A percentile compares a stretch with the other conserved stretches of the same genome.
Conservation (phyloP, 768 basidiomycete genomes). For the Antrodiella citrinella region DNA sequence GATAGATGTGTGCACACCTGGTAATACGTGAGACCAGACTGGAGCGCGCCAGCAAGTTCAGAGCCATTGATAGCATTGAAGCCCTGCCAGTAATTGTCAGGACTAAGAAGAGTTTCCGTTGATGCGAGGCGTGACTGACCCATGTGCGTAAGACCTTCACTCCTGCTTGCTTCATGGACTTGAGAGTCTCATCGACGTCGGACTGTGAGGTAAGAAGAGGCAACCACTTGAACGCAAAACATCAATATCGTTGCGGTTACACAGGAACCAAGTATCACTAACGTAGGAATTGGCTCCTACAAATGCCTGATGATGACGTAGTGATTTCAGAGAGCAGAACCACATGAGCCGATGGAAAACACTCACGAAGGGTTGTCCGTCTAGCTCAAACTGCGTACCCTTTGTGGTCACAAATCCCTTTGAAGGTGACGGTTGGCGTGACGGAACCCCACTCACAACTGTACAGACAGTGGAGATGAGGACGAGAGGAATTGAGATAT, state of each 20-base stretch:
- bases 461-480: too few relatives aligned
- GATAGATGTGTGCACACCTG: slow-evolving; percentile 22
- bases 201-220: slow-evolving; percentile 37
- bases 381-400: slow-evolving; percentile 24
- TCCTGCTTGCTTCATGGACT: slow-evolving; percentile 38
- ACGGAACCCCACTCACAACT: too few relatives aligned
- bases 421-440: slow-evolving; percentile 5
- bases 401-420: slow-evolving; percentile 19
- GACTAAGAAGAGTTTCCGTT: not conserved
- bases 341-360: too few relatives aligned
- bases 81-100: slow-evolving; percentile 21
- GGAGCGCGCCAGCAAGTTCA: slow-evolving; percentile 34
- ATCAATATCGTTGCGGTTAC: not conserved
- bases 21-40: slow-evolving; percentile 42
- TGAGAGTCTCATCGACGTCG: slow-evolving; percentile 43
- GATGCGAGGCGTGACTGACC: slow-evolving; percentile 28
- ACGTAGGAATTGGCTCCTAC: slow-evolving; percentile 51
- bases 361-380: slow-evolving; percentile 45
- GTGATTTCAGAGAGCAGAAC: too few relatives aligned
- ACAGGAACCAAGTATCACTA: slow-evolving; percentile 12
- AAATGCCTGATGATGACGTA: slow-evolving; percentile 27
- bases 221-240: slow-evolving; percentile 35
- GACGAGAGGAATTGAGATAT: too few relatives aligned
- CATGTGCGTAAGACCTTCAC: slow-evolving; percentile 49
- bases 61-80: slow-evolving; percentile 32